Percentiles rank a stretch among this genome's conserved stretches.
phyloP scores from a whole-genome alignment of 345 rosid species.

The Boechera stricta region DNA sequence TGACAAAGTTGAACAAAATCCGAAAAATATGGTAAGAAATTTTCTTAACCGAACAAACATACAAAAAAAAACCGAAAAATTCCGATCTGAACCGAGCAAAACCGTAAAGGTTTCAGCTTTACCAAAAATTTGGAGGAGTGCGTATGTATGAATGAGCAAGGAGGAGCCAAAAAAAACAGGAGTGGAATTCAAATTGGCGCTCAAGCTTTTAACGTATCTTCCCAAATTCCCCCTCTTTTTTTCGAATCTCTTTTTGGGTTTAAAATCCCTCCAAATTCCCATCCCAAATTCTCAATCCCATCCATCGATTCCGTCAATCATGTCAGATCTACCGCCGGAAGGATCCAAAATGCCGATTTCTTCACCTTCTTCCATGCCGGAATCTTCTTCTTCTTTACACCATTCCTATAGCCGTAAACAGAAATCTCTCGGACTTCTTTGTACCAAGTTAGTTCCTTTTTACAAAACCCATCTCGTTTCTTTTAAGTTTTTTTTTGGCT shows the following conservation, averaged over 20 bases:
- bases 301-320: constrained; percentile 10
- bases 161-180: constrained; percentile 21
- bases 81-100: constrained; percentile 14
- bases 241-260: constrained; percentile 8
- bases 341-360: constrained; percentile 29
- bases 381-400: constrained; percentile 60
- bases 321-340: constrained; percentile 45
- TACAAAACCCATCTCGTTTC: neutral
- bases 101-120: constrained; percentile 37
- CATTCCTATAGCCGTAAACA: constrained; percentile 76
- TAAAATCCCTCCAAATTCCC: constrained; percentile 25
- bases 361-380: constrained; percentile 47
- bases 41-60: constrained; percentile 14
- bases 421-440: constrained; percentile 90
- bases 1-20: neutral
- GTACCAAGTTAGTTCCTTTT: constrained; percentile 64
- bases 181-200: constrained; percentile 42
- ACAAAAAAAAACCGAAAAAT: neutral
- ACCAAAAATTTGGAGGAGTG: constrained; percentile 22
- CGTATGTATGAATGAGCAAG: neutral
- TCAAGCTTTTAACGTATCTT: constrained; percentile 34
- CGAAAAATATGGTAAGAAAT: neutral
- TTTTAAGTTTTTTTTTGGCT: neutral
- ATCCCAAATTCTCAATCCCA: neutral
- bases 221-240: constrained; percentile 18